Conservation (phyloP, 768 basidiomycete species). For the Trametes cingulata region DNA sequence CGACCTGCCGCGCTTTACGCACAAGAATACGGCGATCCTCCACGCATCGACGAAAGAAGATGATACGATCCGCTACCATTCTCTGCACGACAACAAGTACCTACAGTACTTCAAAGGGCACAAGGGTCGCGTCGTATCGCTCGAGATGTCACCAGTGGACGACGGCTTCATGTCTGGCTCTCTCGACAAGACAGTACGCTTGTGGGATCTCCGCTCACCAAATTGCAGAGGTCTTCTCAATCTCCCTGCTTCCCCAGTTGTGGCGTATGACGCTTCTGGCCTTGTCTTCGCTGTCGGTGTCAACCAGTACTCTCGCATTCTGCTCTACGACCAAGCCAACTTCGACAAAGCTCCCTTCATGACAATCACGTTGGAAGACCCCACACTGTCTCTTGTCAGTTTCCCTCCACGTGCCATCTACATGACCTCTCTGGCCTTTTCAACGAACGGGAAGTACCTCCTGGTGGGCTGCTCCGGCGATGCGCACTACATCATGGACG, state of each 20-base stretch:
- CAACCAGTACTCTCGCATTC: conserved; percentile 78
- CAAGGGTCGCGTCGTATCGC: conserved; percentile 82
- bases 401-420: conserved; percentile 87
- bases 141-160: conserved; percentile 90
- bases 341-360: conserved; percentile 93
- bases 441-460: conserved; percentile 85
- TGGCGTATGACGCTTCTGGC: conserved; percentile 83
- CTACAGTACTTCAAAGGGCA: conserved; percentile 96
- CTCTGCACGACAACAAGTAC: conserved; percentile 95
- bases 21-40: conserved; percentile 81
- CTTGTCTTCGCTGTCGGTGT: conserved; percentile 86
- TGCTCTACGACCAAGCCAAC: conserved; percentile 83
- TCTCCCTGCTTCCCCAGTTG: conserved; percentile 71
- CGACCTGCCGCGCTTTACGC: conserved; percentile 92
- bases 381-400: conserved; percentile 67
- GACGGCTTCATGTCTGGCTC: conserved; percentile 97
- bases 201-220: conserved; percentile 91
- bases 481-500: conserved; percentile 92
- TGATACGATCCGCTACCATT: conserved; percentile 93
- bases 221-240: conserved; percentile 77
- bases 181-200: conserved; percentile 89
- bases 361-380: conserved; percentile 80
- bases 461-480: conserved; percentile 91
- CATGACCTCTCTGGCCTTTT: conserved; percentile 91
- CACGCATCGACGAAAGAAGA: conserved; percentile 95